A percentile compares a stretch with the other conserved stretches of the same genome.
Conservation (phyloP, 2,329 filamentous ascomycete species). For the Cyphellophora europaea region DNA sequence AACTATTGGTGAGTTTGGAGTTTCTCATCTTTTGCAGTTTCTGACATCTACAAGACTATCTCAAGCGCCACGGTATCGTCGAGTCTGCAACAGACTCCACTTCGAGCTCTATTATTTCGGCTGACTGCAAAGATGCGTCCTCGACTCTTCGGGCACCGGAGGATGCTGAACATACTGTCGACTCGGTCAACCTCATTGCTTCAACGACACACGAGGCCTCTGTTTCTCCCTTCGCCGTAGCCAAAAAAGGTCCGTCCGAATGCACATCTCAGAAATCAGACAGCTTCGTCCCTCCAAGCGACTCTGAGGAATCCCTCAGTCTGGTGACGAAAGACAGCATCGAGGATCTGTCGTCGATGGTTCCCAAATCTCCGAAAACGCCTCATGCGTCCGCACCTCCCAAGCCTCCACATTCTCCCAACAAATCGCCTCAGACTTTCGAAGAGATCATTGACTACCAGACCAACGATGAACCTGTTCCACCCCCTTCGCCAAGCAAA, state of each 20-base stretch:
- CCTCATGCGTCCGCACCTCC: not conserved
- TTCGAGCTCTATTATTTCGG: not conserved
- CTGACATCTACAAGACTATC: not conserved
- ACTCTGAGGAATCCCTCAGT: slow-evolving; percentile 11
- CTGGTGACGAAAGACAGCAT: slow-evolving; percentile 15
- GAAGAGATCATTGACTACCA: slow-evolving; percentile 1
- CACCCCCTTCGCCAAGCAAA: slow-evolving; percentile 7
- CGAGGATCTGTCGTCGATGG: slow-evolving; percentile 10
- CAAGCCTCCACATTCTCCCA: not conserved
- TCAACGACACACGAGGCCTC: too few relatives aligned
- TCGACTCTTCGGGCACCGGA: too few relatives aligned
- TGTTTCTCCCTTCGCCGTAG: too few relatives aligned
- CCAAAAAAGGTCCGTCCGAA: too few relatives aligned
- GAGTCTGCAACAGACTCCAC: not conserved
- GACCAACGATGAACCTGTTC: slow-evolving; percentile 4
- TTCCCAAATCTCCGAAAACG: slow-evolving; percentile 13
- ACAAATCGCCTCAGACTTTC: not conserved
- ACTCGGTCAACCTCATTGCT: too few relatives aligned
- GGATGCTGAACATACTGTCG: too few relatives aligned
- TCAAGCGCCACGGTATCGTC: not conserved
- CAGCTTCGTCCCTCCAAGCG: slow-evolving; percentile 2
- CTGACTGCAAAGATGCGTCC: not conserved
- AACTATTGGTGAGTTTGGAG: slow-evolving; percentile 6
- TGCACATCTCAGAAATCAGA: too few relatives aligned
- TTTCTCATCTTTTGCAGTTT: not conserved